Evolutionary conservation across 2,329 filamentous ascomycete genomes (phyloP).

Genomic region (Sporothrix variecibatus): DNA sequence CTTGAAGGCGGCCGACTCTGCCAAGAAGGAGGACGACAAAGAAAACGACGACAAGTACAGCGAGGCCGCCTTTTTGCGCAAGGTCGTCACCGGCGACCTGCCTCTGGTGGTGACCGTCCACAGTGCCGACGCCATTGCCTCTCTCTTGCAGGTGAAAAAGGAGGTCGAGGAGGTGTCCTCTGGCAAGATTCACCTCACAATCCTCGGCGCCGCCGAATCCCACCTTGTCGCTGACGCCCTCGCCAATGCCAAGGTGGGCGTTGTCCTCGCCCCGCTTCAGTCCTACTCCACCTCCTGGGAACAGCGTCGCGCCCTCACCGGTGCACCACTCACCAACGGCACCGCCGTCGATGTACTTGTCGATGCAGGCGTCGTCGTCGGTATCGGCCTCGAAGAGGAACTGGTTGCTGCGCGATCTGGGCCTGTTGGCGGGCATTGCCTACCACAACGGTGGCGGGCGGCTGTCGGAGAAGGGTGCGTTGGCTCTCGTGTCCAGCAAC

Average conservation of each 20-base stretch:
- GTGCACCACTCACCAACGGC: constrained; percentile 66
- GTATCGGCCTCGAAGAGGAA: constrained; percentile 63
- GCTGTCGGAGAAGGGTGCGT: constrained; percentile 55
- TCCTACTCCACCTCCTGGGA: constrained; percentile 61
- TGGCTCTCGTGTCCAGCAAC: constrained; percentile 59
- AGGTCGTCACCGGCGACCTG: constrained; percentile 55
- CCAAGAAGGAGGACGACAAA: neutral
- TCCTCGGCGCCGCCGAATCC: constrained; percentile 65
- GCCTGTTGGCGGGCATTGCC: constrained; percentile 61
- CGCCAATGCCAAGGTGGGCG: constrained; percentile 56
- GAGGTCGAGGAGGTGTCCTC: constrained; percentile 50
- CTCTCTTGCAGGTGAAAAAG: constrained; percentile 59
- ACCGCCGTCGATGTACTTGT: constrained; percentile 61
- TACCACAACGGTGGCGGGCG: constrained; percentile 58
- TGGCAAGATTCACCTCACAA: constrained; percentile 51
- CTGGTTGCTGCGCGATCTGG: constrained; percentile 62
- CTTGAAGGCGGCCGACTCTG: constrained; percentile 48
- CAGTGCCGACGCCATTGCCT: constrained; percentile 63
- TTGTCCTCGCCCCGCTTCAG: constrained; percentile 62
- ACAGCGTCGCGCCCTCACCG: constrained; percentile 61
- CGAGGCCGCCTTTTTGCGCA: constrained; percentile 53
- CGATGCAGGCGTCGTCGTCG: constrained; percentile 59
- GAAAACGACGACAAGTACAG: constrained; percentile 45
- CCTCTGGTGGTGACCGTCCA: constrained; percentile 62
- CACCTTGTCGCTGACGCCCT: constrained; percentile 61